Conservation (phyloP, 2,329 filamentous ascomycete species). For the Trichoderma sp. region DNA sequence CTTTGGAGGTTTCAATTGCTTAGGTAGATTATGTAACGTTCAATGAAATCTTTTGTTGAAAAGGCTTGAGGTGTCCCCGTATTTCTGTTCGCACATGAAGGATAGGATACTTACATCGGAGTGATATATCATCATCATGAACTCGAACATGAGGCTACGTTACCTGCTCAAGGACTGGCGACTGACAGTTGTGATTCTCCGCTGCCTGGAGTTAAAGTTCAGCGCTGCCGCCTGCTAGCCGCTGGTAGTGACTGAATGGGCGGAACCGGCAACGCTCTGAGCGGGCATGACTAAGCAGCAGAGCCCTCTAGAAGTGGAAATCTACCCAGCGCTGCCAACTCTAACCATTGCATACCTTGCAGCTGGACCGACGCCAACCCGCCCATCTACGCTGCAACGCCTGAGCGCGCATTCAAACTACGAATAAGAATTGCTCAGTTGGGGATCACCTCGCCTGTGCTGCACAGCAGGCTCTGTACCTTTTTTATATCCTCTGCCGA, state of each 20-base stretch:
- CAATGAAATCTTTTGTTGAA: not conserved
- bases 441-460: not conserved
- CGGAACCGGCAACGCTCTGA: not conserved
- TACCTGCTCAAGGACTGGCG: not conserved
- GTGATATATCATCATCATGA: not conserved
- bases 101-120: not conserved
- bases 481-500: not conserved
- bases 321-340: slow-evolving; percentile 36
- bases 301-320: slow-evolving; percentile 29
- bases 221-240: slow-evolving; percentile 8
- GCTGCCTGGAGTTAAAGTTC: not conserved
- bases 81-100: not conserved
- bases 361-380: slow-evolving; percentile 24
- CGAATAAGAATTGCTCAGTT: not conserved
- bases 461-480: not conserved
- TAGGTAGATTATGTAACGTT: not conserved
- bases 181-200: not conserved
- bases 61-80: not conserved
- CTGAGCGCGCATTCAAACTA: slow-evolving; percentile 19
- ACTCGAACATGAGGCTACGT: not conserved
- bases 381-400: slow-evolving; percentile 19
- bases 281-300: slow-evolving; percentile 17
- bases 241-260: not conserved
- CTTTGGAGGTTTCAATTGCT: not conserved
- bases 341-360: slow-evolving; percentile 39